These are phyloP conservation scores for Serendipita sp. DNA, from an alignment of 768 basidiomycete genomes.

Conservation along the genomic window DNA sequence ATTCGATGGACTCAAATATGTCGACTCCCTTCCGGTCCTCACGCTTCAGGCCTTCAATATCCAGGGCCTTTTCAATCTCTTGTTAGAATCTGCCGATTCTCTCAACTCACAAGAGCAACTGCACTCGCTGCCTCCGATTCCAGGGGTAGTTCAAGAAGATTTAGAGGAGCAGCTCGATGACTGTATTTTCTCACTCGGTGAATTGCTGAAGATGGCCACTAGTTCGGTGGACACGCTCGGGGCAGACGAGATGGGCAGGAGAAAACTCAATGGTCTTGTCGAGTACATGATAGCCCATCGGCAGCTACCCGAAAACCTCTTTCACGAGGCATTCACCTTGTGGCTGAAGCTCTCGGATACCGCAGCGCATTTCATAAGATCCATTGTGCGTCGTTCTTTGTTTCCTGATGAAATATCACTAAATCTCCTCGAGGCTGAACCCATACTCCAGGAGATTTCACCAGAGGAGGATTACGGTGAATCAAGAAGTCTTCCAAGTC, in stretches of 20 bases:
- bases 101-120: not conserved
- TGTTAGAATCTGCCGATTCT: constrained; percentile 16
- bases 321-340: not conserved
- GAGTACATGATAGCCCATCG: not conserved
- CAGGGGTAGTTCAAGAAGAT: not conserved
- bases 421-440: not conserved
- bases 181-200: not conserved
- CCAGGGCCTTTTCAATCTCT: constrained; percentile 51
- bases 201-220: not conserved
- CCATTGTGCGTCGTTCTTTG: not conserved
- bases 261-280: not conserved
- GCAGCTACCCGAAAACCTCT: not conserved
- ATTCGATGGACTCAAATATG: constrained; percentile 37
- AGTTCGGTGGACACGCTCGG: not conserved
- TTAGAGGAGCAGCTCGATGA: not conserved
- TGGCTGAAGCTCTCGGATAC: not conserved
- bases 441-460: not conserved
- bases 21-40: constrained; percentile 65
- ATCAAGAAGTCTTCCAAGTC: too few species aligned
- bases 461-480: not conserved
- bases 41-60: constrained; percentile 65
- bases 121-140: not conserved
- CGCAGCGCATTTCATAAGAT: not conserved
- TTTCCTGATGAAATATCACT: not conserved
- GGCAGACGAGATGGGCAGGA: not conserved